These are phyloP conservation scores for Globisporangium paroecandrum DNA, from an alignment of 352 stramenopile genomes.

Conservation along the genomic window DNA sequence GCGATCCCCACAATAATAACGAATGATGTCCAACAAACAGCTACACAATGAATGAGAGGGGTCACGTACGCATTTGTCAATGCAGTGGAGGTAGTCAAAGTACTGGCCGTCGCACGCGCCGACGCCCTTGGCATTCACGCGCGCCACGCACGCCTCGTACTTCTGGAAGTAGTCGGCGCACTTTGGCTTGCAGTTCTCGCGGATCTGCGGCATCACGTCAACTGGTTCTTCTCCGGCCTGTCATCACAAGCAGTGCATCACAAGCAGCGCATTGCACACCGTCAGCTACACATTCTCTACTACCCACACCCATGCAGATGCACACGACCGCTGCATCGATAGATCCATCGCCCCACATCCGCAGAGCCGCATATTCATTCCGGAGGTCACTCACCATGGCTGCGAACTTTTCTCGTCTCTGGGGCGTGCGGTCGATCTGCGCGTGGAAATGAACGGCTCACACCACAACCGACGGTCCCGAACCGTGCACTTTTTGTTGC, in stretches of 20 bases:
- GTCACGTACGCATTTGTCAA: slow-evolving; percentile 91
- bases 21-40: not conserved
- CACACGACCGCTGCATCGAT: not conserved
- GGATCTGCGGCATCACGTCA: slow-evolving; percentile 91
- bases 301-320: not conserved
- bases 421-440: slow-evolving; percentile 7
- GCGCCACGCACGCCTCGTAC: slow-evolving; percentile 91
- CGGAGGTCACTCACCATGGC: slow-evolving; percentile 24
- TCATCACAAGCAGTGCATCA: not conserved
- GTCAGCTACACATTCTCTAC: not conserved
- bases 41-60: not conserved
- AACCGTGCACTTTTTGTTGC: slow-evolving; percentile 10
- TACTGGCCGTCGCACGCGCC: slow-evolving; percentile 94
- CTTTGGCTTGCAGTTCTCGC: slow-evolving; percentile 90
- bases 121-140: slow-evolving; percentile 90
- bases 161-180: slow-evolving; percentile 82
- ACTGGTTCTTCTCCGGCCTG: slow-evolving; percentile 85
- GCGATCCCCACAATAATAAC: not conserved
- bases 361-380: slow-evolving; percentile 3
- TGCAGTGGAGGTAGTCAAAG: slow-evolving; percentile 94
- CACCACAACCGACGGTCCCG: slow-evolving; percentile 22
- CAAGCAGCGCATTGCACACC: not conserved
- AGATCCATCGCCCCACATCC: not conserved
- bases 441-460: slow-evolving; percentile 42
- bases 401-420: slow-evolving; percentile 16